Evolutionary conservation across 176 grass and related monocot genomes (phyloP), one percentile per base, ranked within the genome.

Genomic region (Leersia perrieri): DNA sequence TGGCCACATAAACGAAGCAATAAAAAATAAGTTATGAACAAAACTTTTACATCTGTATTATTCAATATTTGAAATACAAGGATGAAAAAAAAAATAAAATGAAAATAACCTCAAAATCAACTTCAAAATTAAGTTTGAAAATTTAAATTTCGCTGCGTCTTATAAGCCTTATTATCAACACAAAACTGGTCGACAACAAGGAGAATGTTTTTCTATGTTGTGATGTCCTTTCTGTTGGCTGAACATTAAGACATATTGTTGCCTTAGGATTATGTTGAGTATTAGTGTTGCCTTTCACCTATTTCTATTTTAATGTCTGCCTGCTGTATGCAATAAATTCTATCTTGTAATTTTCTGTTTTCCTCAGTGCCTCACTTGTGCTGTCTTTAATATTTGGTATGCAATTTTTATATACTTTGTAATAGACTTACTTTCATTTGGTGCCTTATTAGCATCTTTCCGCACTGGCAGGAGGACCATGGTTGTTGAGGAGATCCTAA

Each of bases 401-500:
- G 78, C 15, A 27, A 67, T 74, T 49, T 74, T 53, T 57, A 11
- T 74, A 18, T 66, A 39, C 23, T 60, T 68, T 80, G 26, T 26
- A 63, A 10, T 25, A 57, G 9, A 68, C 18, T 67, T 78, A 35
- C 31, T 70, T 83, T 63, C 33, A 74, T 79, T 84, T 72, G 31
- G 6, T 42, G 22, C 26, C 63, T 81, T 67, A 47, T 25, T 65
- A 31, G 22, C 60, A 20, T 41, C 5, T 47, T 12, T 67, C 35
- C 2, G 66, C 20, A 66, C 80, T 74, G 60, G 7, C 75, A 92
- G 93, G 85, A 92, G 85, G 74, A 79, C 64, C 16, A 75, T 77
- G 55, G 69, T 88, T 73, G 85, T 90, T 42, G 87, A 92, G 82
- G 93, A 95, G 67, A 92, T 92, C 61, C 74, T 95, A 36, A 92